Evolutionary conservation across 1,139 yeast species (phyloP).

Genomic region (Pichia sp.): DNA sequence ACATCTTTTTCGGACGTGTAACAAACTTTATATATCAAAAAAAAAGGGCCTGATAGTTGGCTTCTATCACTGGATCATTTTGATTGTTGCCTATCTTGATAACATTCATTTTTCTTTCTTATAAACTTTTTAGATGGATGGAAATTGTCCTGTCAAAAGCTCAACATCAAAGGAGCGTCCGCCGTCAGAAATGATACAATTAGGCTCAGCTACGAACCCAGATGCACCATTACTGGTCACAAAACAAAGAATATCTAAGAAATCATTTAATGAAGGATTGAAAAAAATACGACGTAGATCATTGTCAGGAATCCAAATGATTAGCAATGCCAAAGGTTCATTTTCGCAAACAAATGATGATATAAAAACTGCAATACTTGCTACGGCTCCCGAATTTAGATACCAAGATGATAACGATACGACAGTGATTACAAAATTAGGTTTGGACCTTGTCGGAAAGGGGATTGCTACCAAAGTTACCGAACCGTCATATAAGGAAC

Average conservation of each 20-base stretch:
- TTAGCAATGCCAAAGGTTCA: background rate
- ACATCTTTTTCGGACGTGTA: no score
- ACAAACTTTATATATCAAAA: no score
- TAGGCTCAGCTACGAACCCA: no score
- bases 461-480: constrained; percentile 11
- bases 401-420: background rate
- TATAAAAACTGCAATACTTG: background rate
- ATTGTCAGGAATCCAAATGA: background rate
- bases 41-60: no score
- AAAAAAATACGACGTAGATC: constrained; percentile 4
- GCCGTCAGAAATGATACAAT: background rate
- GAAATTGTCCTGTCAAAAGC: no score
- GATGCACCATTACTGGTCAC: constrained; percentile 4
- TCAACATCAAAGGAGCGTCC: no score
- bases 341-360: background rate
- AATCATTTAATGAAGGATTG: background rate
- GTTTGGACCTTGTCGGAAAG: constrained; percentile 26
- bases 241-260: background rate
- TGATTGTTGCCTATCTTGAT: no score
- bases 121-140: no score
- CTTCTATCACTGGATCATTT: no score
- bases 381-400: no score
- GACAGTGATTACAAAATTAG: constrained; percentile 17
- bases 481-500: background rate
- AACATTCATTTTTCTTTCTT: no score